These are phyloP conservation scores for Helicocarpus griseus DNA, from an alignment of 2,329 filamentous ascomycete species.

Conservation along the genomic window DNA sequence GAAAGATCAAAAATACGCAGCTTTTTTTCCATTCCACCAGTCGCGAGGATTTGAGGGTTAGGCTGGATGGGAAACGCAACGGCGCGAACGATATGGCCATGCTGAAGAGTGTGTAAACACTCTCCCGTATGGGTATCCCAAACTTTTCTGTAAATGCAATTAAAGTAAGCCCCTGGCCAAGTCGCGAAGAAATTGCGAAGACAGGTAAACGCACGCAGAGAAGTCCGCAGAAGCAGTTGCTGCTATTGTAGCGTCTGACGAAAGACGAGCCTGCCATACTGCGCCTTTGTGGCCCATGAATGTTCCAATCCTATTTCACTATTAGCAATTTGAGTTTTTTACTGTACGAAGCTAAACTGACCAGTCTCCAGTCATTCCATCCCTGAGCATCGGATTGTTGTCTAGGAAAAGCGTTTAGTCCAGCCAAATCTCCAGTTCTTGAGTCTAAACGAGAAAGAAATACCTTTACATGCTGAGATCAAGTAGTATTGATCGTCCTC, in stretches of 20 bases:
- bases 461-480: conserved; percentile 86
- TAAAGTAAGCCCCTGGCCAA: conserved; percentile 4
- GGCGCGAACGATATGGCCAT: conserved; percentile 90
- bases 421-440: neutral
- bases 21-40: conserved; percentile 93
- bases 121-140: conserved; percentile 97
- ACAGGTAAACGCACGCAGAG: conserved; percentile 58
- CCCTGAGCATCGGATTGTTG: conserved; percentile 95
- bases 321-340: conserved; percentile 1
- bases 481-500: conserved; percentile 82
- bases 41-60: conserved; percentile 72
- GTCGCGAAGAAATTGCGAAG: neutral
- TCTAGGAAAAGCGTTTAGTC: conserved; percentile 44
- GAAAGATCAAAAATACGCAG: conserved; percentile 85
- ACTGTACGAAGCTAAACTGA: conserved; percentile 29
- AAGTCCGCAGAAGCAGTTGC: conserved; percentile 95
- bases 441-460: too few species aligned
- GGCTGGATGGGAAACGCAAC: conserved; percentile 79
- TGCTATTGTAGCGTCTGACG: conserved; percentile 75
- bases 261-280: conserved; percentile 90
- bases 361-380: conserved; percentile 93
- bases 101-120: conserved; percentile 73
- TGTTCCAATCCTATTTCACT: conserved; percentile 64
- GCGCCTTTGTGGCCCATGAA: conserved; percentile 98
- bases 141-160: conserved; percentile 58